These are phyloP conservation scores for Arthrocladium fulminans DNA, from an alignment of 2,329 filamentous ascomycete species.

Conservation along the genomic window DNA sequence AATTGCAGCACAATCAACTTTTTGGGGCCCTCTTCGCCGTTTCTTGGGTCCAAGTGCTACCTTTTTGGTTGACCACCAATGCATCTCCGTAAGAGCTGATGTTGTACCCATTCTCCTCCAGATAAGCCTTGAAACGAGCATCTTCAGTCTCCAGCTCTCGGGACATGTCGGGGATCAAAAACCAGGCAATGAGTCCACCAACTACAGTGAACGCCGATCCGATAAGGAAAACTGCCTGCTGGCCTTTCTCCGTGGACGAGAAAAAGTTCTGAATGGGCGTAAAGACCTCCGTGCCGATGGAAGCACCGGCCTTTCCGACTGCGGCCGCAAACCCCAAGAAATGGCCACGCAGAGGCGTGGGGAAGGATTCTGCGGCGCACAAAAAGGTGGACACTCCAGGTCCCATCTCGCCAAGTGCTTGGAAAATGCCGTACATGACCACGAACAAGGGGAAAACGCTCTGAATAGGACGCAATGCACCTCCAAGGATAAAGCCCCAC, in stretches of 20 bases:
- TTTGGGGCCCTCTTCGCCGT: too few species aligned
- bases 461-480: constrained; percentile 39
- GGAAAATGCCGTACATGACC: constrained; percentile 44
- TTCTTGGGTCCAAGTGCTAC: too few species aligned
- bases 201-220: constrained; percentile 42
- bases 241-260: constrained; percentile 34
- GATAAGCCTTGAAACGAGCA: constrained; percentile 36
- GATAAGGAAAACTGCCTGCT: constrained; percentile 45
- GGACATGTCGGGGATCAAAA: constrained; percentile 39
- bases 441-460: constrained; percentile 43
- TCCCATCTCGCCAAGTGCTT: constrained; percentile 43
- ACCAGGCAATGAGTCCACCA: constrained; percentile 38
- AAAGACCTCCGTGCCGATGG: constrained; percentile 45
- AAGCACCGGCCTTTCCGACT: constrained; percentile 42
- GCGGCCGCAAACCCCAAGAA: constrained; percentile 43
- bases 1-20: too few species aligned
- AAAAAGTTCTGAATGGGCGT: constrained; percentile 42
- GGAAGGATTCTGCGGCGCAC: constrained; percentile 40
- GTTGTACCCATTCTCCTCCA: constrained; percentile 34
- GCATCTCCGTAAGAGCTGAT: too few species aligned
- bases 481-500: constrained; percentile 45
- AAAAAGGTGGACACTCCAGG: constrained; percentile 38
- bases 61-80: too few species aligned
- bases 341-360: constrained; percentile 43
- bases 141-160: constrained; percentile 39